Evolutionary conservation across 2,329 filamentous ascomycete species (phyloP).

Genomic region (Fusarium euwallaceae): DNA sequence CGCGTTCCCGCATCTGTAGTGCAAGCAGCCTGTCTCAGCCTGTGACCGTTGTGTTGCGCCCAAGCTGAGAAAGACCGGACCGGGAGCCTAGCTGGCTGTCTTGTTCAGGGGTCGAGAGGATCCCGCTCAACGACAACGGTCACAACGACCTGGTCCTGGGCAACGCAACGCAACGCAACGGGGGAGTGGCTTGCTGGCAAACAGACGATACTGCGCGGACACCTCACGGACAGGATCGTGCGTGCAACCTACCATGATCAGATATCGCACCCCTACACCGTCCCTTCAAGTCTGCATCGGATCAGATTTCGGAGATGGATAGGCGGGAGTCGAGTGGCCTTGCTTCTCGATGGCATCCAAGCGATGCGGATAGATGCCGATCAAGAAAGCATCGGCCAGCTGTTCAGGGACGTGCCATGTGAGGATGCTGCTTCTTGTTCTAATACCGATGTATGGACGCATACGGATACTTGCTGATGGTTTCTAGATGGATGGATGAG

Average conservation of each 20-base stretch:
- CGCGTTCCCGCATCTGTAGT: slow-evolving; percentile 39
- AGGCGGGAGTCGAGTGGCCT: slow-evolving; percentile 15
- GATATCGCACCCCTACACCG: slow-evolving; percentile 15
- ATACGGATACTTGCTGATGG: not conserved
- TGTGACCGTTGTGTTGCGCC: slow-evolving; percentile 43
- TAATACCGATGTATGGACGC: slow-evolving; percentile 10
- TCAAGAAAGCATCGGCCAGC: slow-evolving; percentile 39
- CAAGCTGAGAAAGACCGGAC: slow-evolving; percentile 31
- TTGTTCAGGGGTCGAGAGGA: slow-evolving; percentile 23
- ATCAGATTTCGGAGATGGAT: slow-evolving; percentile 5
- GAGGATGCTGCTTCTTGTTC: not conserved
- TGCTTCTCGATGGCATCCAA: slow-evolving; percentile 20
- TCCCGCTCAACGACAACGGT: slow-evolving; percentile 25
- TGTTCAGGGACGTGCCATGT: slow-evolving; percentile 30
- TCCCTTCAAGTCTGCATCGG: slow-evolving; percentile 8
- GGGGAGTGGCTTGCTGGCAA: slow-evolving; percentile 19
- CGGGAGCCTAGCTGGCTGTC: slow-evolving; percentile 23
- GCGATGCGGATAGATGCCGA: slow-evolving; percentile 37
- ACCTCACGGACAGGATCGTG: slow-evolving; percentile 16
- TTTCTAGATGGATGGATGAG: not conserved
- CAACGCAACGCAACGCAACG: slow-evolving; percentile 4
- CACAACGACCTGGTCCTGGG: slow-evolving; percentile 30
- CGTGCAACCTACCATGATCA: not conserved
- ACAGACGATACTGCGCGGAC: slow-evolving; percentile 21
- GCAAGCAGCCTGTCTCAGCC: slow-evolving; percentile 44